Conservation (phyloP, 805 yeast species). For the Wickerhamiella sergipiensis region DNA sequence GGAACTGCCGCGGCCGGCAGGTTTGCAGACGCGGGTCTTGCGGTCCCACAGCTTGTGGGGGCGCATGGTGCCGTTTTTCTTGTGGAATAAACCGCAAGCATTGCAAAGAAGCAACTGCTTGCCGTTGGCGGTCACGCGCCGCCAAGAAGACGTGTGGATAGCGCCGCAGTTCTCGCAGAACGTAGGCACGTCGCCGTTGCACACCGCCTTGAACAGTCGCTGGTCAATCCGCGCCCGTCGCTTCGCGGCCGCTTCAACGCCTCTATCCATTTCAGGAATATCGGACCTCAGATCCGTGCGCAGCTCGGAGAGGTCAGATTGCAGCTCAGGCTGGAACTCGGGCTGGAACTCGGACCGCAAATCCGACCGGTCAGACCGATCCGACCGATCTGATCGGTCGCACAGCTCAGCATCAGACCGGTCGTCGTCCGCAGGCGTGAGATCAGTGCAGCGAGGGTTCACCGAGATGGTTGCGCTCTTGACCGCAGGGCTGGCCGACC, state of each 20-base stretch:
- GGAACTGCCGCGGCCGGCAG: not conserved
- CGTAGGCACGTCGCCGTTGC: not conserved
- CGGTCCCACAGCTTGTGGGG: slow-evolving; percentile 22
- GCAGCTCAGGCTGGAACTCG: not conserved
- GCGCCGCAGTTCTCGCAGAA: slow-evolving; percentile 17
- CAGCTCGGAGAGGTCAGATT: slow-evolving; percentile 1
- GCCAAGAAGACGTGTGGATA: slow-evolving; percentile 15
- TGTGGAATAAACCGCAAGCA: slow-evolving; percentile 25
- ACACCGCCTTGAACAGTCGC: slow-evolving; percentile 2
- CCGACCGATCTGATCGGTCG: too few relatives aligned
- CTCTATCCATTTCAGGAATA: not conserved
- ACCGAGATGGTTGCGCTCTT: not conserved
- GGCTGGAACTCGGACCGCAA: not conserved
- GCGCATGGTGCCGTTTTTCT: slow-evolving; percentile 19
- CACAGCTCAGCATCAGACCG: too few relatives aligned
- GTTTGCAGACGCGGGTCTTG: not conserved
- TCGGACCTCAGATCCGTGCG: not conserved
- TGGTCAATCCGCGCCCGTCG: slow-evolving; percentile 2
- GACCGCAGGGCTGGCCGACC: not conserved
- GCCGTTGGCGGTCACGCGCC: slow-evolving; percentile 9
- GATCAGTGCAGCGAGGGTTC: not conserved
- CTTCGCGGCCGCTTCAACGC: not conserved
- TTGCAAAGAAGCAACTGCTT: slow-evolving; percentile 15
- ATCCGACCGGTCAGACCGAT: too few relatives aligned
- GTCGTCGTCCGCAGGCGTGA: not conserved